A percentile compares a stretch with the other conserved stretches of the same genome.
These are phyloP conservation scores for Russula sp. DNA, from an alignment of 768 basidiomycete genomes.

Conservation along the genomic window DNA sequence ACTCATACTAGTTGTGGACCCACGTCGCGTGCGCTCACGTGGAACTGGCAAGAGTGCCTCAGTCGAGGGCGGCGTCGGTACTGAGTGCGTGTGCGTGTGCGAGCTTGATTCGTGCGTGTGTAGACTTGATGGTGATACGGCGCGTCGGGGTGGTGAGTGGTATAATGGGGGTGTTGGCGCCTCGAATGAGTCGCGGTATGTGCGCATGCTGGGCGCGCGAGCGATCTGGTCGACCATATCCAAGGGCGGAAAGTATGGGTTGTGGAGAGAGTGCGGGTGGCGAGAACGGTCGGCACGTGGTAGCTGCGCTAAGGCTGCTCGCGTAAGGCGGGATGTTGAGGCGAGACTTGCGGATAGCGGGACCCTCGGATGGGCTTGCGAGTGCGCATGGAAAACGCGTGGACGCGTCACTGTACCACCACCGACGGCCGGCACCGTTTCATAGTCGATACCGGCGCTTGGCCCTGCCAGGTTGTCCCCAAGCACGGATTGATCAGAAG, in stretches of 20 bases:
- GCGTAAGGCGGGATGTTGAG: constrained; percentile 26
- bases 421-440: constrained; percentile 88
- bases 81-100: constrained; percentile 44
- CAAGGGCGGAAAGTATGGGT: constrained; percentile 21
- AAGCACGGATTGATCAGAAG: constrained; percentile 43
- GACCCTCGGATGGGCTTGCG: constrained; percentile 54
- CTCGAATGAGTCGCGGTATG: constrained; percentile 30
- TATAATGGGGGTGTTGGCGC: constrained; percentile 34
- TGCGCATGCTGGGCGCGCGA: constrained; percentile 19
- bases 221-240: background rate
- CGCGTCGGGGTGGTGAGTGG: constrained; percentile 37
- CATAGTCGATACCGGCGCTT: constrained; percentile 61
- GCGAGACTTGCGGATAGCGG: constrained; percentile 34
- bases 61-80: constrained; percentile 47
- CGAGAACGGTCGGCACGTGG: constrained; percentile 17
- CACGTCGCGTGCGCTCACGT: constrained; percentile 35
- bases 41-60: constrained; percentile 33
- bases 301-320: constrained; percentile 8
- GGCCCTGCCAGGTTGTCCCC: constrained; percentile 36
- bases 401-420: constrained; percentile 86
- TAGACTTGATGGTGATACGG: constrained; percentile 50
- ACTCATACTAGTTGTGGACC: constrained; percentile 39
- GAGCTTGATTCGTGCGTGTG: constrained; percentile 52
- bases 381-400: constrained; percentile 81
- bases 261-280: constrained; percentile 24